Evolutionary conservation across 2,329 filamentous ascomycete species (phyloP), one percentile per base, ranked within the genome.

Genomic region (Colletotrichum siamense): DNA sequence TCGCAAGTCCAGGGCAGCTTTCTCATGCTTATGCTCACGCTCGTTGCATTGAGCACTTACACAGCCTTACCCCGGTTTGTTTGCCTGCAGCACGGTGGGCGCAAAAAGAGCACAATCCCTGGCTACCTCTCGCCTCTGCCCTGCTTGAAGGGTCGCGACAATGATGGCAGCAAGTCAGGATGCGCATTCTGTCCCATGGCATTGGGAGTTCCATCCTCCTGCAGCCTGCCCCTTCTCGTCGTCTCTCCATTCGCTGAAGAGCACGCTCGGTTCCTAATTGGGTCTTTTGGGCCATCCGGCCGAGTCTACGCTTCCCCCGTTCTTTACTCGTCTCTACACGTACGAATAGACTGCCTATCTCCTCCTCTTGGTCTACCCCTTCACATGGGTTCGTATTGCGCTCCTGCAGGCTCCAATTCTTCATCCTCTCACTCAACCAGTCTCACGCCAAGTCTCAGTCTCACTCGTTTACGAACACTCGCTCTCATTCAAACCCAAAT

Each of bases 201-300:
- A 49, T 65, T 74, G 64, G 44, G 44, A 65, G 59, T 65, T 65
- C 64, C 65, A 73, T 69, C 64, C 44, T 73, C 22, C 70, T 65
- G 64, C 70, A 34, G 59, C 30, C 36, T 30, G 73, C 4, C 73
- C 52, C 55, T 63, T 44, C 52, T 55, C 30, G n/a, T 32, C n/a
- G 28, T 10, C 63, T 44, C 22, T 32, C 22, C 28, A 69, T 59
- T 64, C 57, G 73, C 70, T 73, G 57, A 73, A 66, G 68, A 57
- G 69, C 70, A 69, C 70, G 7, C 64, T 76, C 64, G 34, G 57
- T 55, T 73, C 64, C 70, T 18, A 24, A 26, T 69, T 65, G 70
- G 44, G 34, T 44, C 64, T 69, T 76, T 69, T 76, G 44, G 57
- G 70, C 64, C 34, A 49, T 39, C 70, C 73, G 70, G 59, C 73